A percentile compares a stretch with the other conserved stretches of the same genome.
Evolutionary conservation across 1,284 basidiomycete species (phyloP).

Genomic region (Rhodotorula sp.): DNA sequence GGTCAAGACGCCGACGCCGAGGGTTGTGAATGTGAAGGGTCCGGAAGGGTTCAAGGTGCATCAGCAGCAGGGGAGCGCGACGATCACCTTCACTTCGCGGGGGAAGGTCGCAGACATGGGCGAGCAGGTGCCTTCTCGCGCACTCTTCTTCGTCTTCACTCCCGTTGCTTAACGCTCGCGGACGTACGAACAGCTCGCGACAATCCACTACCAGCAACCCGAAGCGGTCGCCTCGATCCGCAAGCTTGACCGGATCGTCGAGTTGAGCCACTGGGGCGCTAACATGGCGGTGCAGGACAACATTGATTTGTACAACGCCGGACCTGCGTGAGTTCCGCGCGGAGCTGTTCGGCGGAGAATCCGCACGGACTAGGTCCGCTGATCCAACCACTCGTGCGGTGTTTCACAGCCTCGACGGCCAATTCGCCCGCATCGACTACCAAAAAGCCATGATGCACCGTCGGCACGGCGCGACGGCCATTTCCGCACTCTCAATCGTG

Average conservation of each 20-base stretch:
- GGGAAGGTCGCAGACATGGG: not conserved
- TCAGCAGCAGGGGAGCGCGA: constrained; percentile 36
- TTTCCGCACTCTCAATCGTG: constrained; percentile 67
- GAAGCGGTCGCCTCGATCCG: constrained; percentile 74
- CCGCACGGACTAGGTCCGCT: not conserved
- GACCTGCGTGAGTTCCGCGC: constrained; percentile 67
- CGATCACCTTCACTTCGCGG: constrained; percentile 33
- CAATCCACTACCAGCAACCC: constrained; percentile 76
- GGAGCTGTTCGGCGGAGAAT: not conserved
- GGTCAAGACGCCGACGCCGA: constrained; percentile 34
- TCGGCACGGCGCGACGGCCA: constrained; percentile 49
- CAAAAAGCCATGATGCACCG: constrained; percentile 71
- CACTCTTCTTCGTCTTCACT: no score
- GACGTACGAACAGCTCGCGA: constrained; percentile 54
- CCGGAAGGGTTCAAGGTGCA: constrained; percentile 32
- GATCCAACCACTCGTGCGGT: not conserved
- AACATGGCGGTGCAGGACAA: constrained; percentile 92
- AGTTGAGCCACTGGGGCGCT: constrained; percentile 95
- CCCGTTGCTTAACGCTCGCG: no score
- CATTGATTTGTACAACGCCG: constrained; percentile 77
- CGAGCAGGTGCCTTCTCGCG: not conserved
- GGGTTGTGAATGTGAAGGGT: constrained; percentile 26
- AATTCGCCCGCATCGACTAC: constrained; percentile 88
- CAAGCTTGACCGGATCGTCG: constrained; percentile 70
- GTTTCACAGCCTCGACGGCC: constrained; percentile 73